Conservation (phyloP, 2,329 filamentous ascomycete species). For the Venturia asperata region DNA sequence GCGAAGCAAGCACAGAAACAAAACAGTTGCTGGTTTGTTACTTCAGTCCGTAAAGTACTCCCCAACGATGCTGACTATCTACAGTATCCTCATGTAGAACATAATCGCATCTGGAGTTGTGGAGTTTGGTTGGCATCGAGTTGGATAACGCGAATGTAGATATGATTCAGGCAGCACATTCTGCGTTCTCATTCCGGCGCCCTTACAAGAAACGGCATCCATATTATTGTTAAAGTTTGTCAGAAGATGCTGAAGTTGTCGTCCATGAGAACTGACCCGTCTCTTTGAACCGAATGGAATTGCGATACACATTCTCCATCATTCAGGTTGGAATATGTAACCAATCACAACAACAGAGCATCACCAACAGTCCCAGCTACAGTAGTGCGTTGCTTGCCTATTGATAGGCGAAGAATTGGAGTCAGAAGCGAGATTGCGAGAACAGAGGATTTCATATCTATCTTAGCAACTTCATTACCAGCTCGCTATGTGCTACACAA, state of each 20-base stretch:
- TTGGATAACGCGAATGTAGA: conserved; percentile 10
- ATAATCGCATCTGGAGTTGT: not conserved
- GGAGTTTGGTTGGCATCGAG: not conserved
- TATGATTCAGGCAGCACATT: not conserved
- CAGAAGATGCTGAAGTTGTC: not conserved
- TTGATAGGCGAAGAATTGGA: not conserved
- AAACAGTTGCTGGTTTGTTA: conserved; percentile 53
- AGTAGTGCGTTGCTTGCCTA: not conserved
- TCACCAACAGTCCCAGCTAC: not conserved
- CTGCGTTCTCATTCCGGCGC: not conserved
- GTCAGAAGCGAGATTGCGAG: too few relatives aligned
- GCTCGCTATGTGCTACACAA: not conserved
- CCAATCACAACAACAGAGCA: not conserved
- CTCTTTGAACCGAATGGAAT: not conserved
- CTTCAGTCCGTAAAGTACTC: conserved; percentile 31
- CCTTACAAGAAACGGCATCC: not conserved
- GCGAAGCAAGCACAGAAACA: conserved; percentile 66
- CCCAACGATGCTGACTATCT: not conserved
- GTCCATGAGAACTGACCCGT: not conserved
- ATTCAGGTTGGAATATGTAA: not conserved
- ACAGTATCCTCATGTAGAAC: conserved; percentile 7
- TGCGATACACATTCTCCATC: not conserved
- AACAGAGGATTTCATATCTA: too few relatives aligned
- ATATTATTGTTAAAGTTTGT: not conserved
- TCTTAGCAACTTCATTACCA: not conserved